Evolutionary conservation across 1,284 basidiomycete genomes (phyloP).

Genomic region (Cerrena zonata): DNA sequence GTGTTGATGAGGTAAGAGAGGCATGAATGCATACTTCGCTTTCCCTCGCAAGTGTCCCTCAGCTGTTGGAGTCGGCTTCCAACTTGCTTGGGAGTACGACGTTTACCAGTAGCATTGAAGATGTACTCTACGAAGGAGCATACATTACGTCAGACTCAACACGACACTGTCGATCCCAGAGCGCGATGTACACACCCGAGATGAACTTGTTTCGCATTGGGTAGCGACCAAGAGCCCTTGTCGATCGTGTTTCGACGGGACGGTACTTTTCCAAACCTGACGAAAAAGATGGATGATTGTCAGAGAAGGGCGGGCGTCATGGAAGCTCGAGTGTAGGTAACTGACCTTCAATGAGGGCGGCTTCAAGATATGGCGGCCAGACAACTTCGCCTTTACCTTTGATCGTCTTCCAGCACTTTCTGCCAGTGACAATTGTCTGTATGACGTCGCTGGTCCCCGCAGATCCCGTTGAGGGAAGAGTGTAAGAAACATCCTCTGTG

Average conservation of each 20-base stretch:
- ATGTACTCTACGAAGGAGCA: conserved; percentile 46
- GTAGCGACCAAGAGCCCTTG: conserved; percentile 63
- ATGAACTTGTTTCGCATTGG: conserved; percentile 73
- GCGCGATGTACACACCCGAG: conserved; percentile 27
- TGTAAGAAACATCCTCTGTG: conserved; percentile 29
- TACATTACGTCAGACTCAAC: not conserved
- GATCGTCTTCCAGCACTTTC: conserved; percentile 70
- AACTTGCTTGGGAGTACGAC: conserved; percentile 66
- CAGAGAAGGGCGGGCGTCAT: conserved; percentile 7
- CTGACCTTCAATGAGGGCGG: conserved; percentile 65
- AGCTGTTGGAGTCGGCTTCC: conserved; percentile 71
- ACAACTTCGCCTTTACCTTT: conserved; percentile 63
- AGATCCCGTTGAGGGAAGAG: conserved; percentile 19
- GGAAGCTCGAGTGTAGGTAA: conserved; percentile 3
- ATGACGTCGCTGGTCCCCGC: conserved; percentile 28
- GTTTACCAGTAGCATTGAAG: conserved; percentile 55
- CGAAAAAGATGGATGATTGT: not conserved
- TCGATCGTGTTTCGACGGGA: conserved; percentile 65
- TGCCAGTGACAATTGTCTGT: conserved; percentile 57
- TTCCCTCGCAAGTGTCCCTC: conserved; percentile 62
- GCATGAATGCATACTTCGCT: conserved; percentile 44
- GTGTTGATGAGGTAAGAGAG: conserved; percentile 1
- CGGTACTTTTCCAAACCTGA: conserved; percentile 63
- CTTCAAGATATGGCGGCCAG: conserved; percentile 72
- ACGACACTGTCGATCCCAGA: not conserved